Percentiles rank a stretch among this genome's conserved stretches.
Evolutionary conservation across 345 rosid genomes (phyloP).

Genomic region (Kernera saxatilis): DNA sequence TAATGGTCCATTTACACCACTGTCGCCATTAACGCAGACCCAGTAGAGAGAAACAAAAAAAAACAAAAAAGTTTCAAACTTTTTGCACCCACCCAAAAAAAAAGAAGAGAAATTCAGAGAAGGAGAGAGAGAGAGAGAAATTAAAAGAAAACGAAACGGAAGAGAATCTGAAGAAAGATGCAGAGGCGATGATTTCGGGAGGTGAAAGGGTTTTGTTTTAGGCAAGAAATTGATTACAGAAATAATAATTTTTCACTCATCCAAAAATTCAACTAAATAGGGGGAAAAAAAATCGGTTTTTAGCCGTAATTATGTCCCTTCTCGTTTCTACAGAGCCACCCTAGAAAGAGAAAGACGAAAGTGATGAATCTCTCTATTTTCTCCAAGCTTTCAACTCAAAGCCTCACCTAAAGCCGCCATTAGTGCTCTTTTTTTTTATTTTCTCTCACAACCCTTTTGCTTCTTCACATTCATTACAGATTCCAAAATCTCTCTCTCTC

Average conservation of each 20-base stretch:
- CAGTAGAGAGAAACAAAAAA: background rate
- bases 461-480: slow-evolving; percentile 32
- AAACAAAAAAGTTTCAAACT: background rate
- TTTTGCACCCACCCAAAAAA: slow-evolving; percentile 7
- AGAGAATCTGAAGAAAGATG: slow-evolving; percentile 29
- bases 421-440: background rate
- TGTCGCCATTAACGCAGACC: slow-evolving; percentile 27
- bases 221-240: slow-evolving; percentile 14
- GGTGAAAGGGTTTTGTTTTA: slow-evolving; percentile 14
- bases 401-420: slow-evolving; percentile 33
- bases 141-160: slow-evolving; percentile 21
- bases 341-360: slow-evolving; percentile 21
- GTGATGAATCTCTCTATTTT: slow-evolving; percentile 13
- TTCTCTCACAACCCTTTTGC: background rate
- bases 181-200: slow-evolving; percentile 26
- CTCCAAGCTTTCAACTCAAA: slow-evolving; percentile 11
- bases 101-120: background rate
- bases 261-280: background rate
- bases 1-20: slow-evolving; percentile 30
- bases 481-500: slow-evolving; percentile 9
- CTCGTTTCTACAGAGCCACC: slow-evolving; percentile 22
- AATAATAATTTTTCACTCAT: background rate
- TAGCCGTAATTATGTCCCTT: slow-evolving; percentile 26
- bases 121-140: background rate
- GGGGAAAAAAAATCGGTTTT: background rate